phyloP scores from a whole-genome alignment of 257 asterid genomes.

The Ilex aquifolium region DNA sequence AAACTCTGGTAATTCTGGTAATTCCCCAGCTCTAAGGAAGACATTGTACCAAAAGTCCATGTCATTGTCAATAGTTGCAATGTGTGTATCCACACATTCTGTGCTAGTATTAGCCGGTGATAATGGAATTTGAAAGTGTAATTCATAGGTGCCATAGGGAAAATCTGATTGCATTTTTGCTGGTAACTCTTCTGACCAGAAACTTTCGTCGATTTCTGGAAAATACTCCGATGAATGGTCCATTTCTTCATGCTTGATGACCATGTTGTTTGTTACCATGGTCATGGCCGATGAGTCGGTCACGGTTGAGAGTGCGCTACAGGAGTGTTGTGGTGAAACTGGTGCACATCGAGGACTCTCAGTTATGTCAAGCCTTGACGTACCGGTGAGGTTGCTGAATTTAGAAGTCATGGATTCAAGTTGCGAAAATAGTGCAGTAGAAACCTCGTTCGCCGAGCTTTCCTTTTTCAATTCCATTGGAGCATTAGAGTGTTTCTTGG shows the following conservation, averaged over 20 bases:
- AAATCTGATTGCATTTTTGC: not conserved
- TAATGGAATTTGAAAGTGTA: slow-evolving; percentile 19
- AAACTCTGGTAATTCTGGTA: slow-evolving; percentile 68
- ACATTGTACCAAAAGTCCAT: slow-evolving; percentile 85
- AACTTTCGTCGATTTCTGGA: slow-evolving; percentile 57
- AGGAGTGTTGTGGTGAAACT: slow-evolving; percentile 35
- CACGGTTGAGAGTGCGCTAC: slow-evolving; percentile 59
- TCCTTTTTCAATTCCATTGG: not conserved
- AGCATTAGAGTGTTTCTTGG: slow-evolving; percentile 21
- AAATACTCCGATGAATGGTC: slow-evolving; percentile 35
- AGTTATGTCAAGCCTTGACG: not conserved
- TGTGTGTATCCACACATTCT: slow-evolving; percentile 8
- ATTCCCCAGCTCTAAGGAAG: slow-evolving; percentile 54
- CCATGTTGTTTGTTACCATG: not conserved
- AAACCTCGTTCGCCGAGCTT: no score
- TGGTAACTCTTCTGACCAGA: slow-evolving; percentile 50
- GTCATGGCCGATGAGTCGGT: slow-evolving; percentile 21
- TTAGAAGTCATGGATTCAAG: no score
- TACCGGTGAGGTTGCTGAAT: not conserved
- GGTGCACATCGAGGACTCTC: slow-evolving; percentile 5
- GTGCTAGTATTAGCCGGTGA: slow-evolving; percentile 7
- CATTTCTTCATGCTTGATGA: slow-evolving; percentile 33
- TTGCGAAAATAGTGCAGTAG: no score
- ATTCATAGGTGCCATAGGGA: not conserved
- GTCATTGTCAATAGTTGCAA: slow-evolving; percentile 33